Evolutionary conservation across 257 asterid species (phyloP).

Genomic region (Ajuga chamaepitys): DNA sequence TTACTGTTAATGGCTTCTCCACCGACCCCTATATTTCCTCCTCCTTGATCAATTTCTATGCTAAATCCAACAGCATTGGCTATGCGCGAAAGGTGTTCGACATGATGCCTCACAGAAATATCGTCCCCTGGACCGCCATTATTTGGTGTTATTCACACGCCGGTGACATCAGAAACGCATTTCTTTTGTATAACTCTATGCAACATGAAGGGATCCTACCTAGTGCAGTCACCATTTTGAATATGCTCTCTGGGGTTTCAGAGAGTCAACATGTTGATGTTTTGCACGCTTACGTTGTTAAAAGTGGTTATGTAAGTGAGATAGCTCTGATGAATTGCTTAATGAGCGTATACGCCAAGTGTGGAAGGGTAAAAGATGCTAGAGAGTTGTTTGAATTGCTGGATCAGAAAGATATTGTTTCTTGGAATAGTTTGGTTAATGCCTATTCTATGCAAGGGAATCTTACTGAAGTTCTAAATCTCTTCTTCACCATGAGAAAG

Average conservation of each 20-base stretch:
- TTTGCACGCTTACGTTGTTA: constrained; percentile 44
- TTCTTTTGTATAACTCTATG: constrained; percentile 54
- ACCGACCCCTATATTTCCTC: constrained; percentile 66
- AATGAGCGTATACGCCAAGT: constrained; percentile 65
- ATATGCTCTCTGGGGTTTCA: constrained; percentile 54
- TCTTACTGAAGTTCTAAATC: constrained; percentile 30
- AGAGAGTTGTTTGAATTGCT: constrained; percentile 47
- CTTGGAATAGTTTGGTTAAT: constrained; percentile 81
- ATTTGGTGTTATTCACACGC: constrained; percentile 52
- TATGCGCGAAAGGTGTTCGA: constrained; percentile 59
- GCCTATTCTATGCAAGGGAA: constrained; percentile 43
- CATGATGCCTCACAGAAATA: constrained; percentile 44
- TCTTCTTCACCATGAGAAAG: constrained; percentile 43
- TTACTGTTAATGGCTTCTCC: constrained; percentile 43
- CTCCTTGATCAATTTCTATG: constrained; percentile 53
- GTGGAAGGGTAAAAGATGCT: constrained; percentile 49
- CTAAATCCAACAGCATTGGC: constrained; percentile 22
- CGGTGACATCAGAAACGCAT: constrained; percentile 37
- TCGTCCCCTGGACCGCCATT: constrained; percentile 78
- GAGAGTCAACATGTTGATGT: constrained; percentile 32
- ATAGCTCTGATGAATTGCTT: constrained; percentile 47
- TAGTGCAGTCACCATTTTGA: constrained; percentile 45
- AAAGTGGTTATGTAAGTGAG: constrained; percentile 34
- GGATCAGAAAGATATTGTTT: constrained; percentile 51
- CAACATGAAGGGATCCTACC: constrained; percentile 45